Base-by-base conservation (phyloP, 768 basidiomycete genomes). In the Tulasnella sp. region DNA sequence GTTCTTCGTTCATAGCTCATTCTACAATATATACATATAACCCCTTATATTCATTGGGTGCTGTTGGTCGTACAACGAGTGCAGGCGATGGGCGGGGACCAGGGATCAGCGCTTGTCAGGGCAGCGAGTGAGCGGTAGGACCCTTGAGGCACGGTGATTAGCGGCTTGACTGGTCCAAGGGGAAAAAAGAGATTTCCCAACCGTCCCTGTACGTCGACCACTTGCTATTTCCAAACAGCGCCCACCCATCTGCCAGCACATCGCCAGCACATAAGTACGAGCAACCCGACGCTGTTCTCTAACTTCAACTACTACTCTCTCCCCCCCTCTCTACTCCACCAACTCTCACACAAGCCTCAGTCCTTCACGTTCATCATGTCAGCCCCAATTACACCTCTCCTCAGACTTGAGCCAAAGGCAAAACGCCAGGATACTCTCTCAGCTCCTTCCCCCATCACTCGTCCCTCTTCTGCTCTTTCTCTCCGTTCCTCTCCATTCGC, bases 401-500 rank as follows among this genome's bases (percentile, higher is more conserved):
- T 64, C 58, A n/a, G 58, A 64, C 25, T 64, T 14, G 58, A 64
- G 58, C 58, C 58, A 34, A 64, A 64, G 58, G 25, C 52, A 49
- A 74, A 58, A 40, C 73, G 73, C 19, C 73, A 74, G 36, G 73
- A 74, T 0, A 74, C 73, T 36, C 75, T 76, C 22, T 12, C 69
- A n/a, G 75, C 42, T 39, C 67, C 75, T 42, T 76, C 75, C n/a
- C 75, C 75, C 40, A 70, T 69, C 25, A 40, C 64, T 36, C 75
- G 75, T 19, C 75, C 75, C 67, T 4, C 11, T 38, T 76, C 75
- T 17, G 75, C 75, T 25, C 75, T 76, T n/a, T 76, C 75, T 31
- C 67, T 76, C 11, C 38, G 69, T 38, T 76, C 75, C 14, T 76
- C 75, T 22, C 75, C 75, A 38, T 76, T 76, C 69, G 75, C 75